phyloP scores from a whole-genome alignment of 1,284 basidiomycete species.

The Marasmius tenuissimus region DNA sequence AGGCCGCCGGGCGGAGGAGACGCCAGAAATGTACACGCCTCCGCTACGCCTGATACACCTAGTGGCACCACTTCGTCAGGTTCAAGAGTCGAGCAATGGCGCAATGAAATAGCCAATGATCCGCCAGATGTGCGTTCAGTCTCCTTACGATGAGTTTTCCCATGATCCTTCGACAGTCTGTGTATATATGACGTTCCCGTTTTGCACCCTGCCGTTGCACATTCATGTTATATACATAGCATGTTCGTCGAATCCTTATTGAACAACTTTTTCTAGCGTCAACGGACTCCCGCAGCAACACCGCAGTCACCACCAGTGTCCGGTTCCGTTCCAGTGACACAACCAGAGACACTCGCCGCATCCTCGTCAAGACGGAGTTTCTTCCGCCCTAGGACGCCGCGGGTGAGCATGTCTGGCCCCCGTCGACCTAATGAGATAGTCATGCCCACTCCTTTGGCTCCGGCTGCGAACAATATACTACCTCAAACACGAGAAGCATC shows the following conservation, averaged over 20 bases:
- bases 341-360: background rate
- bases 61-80: background rate
- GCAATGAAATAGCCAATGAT: constrained; percentile 1
- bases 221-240: background rate
- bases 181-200: background rate
- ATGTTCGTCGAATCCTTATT: background rate
- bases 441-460: constrained; percentile 5
- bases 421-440: constrained; percentile 6
- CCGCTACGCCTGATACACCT: background rate
- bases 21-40: background rate
- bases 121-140: constrained; percentile 7
- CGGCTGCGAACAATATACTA: background rate
- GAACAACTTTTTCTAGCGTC: background rate
- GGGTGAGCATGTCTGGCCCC: constrained; percentile 10
- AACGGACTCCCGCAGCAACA: background rate
- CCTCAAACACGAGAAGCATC: background rate
- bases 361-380: constrained; percentile 4
- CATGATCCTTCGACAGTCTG: background rate
- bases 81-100: background rate
- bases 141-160: background rate
- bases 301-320: background rate
- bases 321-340: background rate
- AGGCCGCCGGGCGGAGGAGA: background rate
- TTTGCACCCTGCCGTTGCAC: background rate
- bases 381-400: constrained; percentile 10